These are phyloP conservation scores for Lathyrus oleraceus DNA, from an alignment of 306 rosid genomes.

Conservation along the genomic window DNA sequence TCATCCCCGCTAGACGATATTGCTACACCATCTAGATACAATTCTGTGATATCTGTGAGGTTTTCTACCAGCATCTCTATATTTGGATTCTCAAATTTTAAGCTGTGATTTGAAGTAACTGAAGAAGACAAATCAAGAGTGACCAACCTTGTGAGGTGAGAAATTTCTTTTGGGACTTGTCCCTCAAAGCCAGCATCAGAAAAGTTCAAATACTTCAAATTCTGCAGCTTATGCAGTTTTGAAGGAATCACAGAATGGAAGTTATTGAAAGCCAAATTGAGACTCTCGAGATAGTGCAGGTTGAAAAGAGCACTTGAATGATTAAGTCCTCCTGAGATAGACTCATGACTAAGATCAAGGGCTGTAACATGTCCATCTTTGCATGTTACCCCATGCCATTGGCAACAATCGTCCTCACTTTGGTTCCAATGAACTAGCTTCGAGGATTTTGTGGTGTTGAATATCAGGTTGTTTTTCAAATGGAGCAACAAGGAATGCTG, in stretches of 20 bases:
- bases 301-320: slow-evolving; percentile 33
- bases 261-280: slow-evolving; percentile 36
- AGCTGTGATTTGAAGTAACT: not conserved
- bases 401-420: slow-evolving; percentile 35
- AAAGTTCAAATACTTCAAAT: slow-evolving; percentile 38
- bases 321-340: slow-evolving; percentile 20
- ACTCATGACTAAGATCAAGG: slow-evolving; percentile 35
- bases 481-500: slow-evolving; percentile 2
- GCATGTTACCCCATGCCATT: slow-evolving; percentile 57
- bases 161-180: slow-evolving; percentile 42
- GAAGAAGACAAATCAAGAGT: slow-evolving; percentile 41
- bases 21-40: slow-evolving; percentile 49
- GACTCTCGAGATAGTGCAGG: slow-evolving; percentile 22
- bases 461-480: slow-evolving; percentile 23
- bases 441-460: not conserved
- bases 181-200: slow-evolving; percentile 43
- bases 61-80: slow-evolving; percentile 29
- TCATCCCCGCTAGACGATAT: slow-evolving; percentile 37
- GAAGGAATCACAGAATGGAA: slow-evolving; percentile 29
- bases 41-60: slow-evolving; percentile 35
- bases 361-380: slow-evolving; percentile 19
- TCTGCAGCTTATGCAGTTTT: not conserved
- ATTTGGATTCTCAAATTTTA: slow-evolving; percentile 31
- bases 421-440: slow-evolving; percentile 37
- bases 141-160: slow-evolving; percentile 29